phyloP scores from a whole-genome alignment of 768 basidiomycete species.

The Pleurotus tuber-regium region DNA sequence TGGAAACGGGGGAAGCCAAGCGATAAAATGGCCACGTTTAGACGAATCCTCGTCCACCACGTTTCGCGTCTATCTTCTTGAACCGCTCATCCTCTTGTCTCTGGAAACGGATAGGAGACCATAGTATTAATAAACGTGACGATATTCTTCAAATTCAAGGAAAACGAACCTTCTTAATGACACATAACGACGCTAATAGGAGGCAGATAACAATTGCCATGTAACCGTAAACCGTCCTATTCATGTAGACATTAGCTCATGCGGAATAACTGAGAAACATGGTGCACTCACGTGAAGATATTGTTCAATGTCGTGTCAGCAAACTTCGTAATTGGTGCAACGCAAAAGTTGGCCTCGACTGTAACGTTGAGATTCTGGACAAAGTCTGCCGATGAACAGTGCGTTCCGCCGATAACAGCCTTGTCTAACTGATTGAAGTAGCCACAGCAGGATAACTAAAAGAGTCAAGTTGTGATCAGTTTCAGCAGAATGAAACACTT shows the following conservation, averaged over 20 bases:
- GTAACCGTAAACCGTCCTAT: conserved; percentile 70
- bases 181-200: conserved; percentile 78
- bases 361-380: conserved; percentile 37
- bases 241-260: not conserved
- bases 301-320: conserved; percentile 77
- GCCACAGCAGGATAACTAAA: conserved; percentile 82
- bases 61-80: conserved; percentile 86
- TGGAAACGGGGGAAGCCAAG: not conserved
- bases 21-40: too few species aligned
- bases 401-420: conserved; percentile 56
- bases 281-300: conserved; percentile 83
- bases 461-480: conserved; percentile 4
- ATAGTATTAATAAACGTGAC: not conserved
- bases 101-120: conserved; percentile 35
- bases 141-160: not conserved
- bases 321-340: conserved; percentile 61
- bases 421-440: conserved; percentile 70
- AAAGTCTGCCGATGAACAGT: conserved; percentile 50
- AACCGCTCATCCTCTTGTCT: conserved; percentile 81
- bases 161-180: conserved; percentile 70
- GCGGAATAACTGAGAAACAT: conserved; percentile 25
- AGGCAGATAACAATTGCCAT: conserved; percentile 76
- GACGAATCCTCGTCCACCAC: conserved; percentile 84
- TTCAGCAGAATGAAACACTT: not conserved
- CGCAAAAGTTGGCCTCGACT: conserved; percentile 57